Conservation (phyloP, 345 rosid species). For the Trapa bicornis region DNA sequence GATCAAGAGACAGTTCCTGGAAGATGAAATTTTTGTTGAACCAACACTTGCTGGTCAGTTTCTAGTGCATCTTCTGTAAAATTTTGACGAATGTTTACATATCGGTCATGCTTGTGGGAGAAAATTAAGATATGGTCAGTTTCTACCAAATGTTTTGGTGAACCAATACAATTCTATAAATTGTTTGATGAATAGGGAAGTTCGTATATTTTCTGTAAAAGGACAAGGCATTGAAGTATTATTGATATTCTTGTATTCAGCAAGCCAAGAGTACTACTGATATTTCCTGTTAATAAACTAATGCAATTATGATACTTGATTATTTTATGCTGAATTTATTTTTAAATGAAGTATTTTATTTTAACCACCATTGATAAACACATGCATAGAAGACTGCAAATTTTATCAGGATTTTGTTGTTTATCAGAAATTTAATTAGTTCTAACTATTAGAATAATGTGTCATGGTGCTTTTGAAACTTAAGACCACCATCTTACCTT, state of each 20-base stretch:
- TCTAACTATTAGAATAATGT: not conserved
- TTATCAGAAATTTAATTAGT: not conserved
- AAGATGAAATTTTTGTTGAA: constrained; percentile 57
- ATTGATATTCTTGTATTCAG: not conserved
- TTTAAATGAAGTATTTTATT: not conserved
- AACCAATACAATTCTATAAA: no score
- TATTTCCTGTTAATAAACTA: not conserved
- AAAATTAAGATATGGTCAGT: not conserved
- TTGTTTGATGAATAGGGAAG: no score
- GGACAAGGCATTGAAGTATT: no score
- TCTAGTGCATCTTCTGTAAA: constrained; percentile 14
- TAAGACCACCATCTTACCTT: constrained; percentile 7
- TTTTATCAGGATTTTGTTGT: no score
- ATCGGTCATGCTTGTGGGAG: no score
- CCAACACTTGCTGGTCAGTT: constrained; percentile 66
- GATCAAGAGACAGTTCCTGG: constrained; percentile 74
- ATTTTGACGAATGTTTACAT: no score
- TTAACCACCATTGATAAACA: no score
- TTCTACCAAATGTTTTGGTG: not conserved
- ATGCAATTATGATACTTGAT: not conserved
- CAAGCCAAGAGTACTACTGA: not conserved
- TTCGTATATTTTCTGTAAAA: no score
- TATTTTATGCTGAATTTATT: not conserved
- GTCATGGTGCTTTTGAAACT: not conserved
- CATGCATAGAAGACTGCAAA: no score